A percentile compares a stretch with the other conserved stretches of the same genome.
These are phyloP conservation scores for Chlamydomonas sp. DNA, from an alignment of 139 green algal species.

Conservation along the genomic window DNA sequence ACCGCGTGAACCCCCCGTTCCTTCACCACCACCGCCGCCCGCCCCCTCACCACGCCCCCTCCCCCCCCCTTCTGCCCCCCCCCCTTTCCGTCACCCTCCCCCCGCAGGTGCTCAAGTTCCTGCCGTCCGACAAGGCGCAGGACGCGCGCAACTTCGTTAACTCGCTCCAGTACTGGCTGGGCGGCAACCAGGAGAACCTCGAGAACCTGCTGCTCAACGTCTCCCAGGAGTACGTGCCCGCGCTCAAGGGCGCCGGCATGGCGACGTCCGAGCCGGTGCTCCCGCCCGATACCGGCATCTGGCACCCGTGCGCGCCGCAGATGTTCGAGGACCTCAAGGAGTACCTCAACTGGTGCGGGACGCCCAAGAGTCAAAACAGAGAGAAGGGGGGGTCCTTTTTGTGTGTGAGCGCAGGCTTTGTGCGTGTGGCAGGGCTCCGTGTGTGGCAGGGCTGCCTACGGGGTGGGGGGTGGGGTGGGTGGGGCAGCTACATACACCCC, in stretches of 20 bases:
- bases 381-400: no score
- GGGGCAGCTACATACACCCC: no score
- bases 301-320: slow-evolving; percentile 81
- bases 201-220: slow-evolving; percentile 95
- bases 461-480: background rate
- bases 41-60: no score
- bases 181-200: slow-evolving; percentile 93
- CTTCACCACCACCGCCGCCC: no score
- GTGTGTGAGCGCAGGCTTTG: no score
- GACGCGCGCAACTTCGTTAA: slow-evolving; percentile 85
- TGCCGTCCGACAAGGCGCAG: slow-evolving; percentile 60
- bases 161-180: slow-evolving; percentile 98
- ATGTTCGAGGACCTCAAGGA: slow-evolving; percentile 98
- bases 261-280: slow-evolving; percentile 73
- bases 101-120: slow-evolving; percentile 64
- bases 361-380: no score
- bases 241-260: slow-evolving; percentile 72
- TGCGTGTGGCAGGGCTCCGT: no score
- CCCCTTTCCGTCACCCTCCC: background rate
- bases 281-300: slow-evolving; percentile 95
- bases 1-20: no score
- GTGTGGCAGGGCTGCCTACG: no score
- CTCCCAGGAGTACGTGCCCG: slow-evolving; percentile 73
- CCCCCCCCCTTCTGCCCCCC: no score
- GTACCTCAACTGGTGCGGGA: slow-evolving; percentile 93